These are phyloP conservation scores for Bassia scoparia DNA, from an alignment of 148 eudicot genomes.

Conservation along the genomic window DNA sequence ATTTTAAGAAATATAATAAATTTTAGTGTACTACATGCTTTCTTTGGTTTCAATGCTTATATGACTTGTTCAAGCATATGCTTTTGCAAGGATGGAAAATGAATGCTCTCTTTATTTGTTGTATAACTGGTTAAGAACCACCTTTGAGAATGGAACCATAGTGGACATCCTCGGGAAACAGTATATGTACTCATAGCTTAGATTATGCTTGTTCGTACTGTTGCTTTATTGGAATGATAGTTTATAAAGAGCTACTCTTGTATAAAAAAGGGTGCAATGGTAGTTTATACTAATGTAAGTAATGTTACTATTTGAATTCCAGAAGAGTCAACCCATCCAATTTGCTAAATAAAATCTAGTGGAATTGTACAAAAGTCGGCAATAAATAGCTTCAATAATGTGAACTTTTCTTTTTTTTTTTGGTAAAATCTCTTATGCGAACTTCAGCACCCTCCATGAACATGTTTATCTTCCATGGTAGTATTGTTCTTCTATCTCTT, in stretches of 20 bases:
- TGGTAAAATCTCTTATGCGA: not conserved
- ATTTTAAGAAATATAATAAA: slow-evolving; percentile 10
- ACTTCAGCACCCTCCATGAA: not conserved
- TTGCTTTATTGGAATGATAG: not conserved
- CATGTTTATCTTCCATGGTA: not conserved
- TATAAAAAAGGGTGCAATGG: no score
- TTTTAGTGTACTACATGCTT: not conserved
- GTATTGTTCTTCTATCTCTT: slow-evolving; percentile 3
- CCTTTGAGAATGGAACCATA: not conserved
- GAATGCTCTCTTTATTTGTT: not conserved
- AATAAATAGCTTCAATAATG: no score
- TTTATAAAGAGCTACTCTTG: no score
- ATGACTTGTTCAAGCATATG: not conserved
- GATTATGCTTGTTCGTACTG: not conserved
- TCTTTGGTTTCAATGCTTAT: not conserved
- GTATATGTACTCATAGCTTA: not conserved
- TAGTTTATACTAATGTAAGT: no score
- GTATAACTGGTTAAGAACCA: not conserved
- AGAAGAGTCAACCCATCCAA: not conserved
- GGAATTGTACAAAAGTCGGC: no score
- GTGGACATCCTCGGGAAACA: not conserved
- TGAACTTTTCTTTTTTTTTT: no score
- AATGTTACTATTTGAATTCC: no score
- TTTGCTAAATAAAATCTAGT: not conserved
- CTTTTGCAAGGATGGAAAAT: not conserved